phyloP scores from a whole-genome alignment of 805 yeast genomes.

The Metschnikowia aberdeeniae region DNA sequence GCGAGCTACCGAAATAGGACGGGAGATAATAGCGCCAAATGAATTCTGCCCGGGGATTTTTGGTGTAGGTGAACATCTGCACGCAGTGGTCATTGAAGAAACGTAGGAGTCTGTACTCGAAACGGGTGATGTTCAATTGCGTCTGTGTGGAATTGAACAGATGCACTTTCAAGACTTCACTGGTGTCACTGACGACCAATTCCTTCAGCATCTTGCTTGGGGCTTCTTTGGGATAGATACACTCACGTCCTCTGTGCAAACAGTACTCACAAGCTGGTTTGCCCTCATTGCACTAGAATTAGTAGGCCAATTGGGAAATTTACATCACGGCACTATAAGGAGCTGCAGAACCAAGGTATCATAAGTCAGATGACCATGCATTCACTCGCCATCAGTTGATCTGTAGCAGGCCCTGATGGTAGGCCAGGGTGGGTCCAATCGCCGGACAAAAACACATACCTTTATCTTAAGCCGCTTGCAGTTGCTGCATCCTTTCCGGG shows the following conservation, averaged over 20 bases:
- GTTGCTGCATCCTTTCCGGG: constrained; percentile 29
- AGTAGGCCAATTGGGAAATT: constrained; percentile 5
- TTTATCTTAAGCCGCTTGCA: constrained; percentile 30
- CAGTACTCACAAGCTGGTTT: constrained; percentile 34
- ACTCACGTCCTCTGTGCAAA: constrained; percentile 22
- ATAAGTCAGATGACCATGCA: too few relatives aligned
- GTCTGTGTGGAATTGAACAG: constrained; percentile 17
- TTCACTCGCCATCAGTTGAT: too few relatives aligned
- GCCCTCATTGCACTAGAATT: constrained; percentile 30
- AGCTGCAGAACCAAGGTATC: too few relatives aligned
- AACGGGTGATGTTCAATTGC: constrained; percentile 19
- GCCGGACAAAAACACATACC: constrained; percentile 16
- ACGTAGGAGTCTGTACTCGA: constrained; percentile 24
- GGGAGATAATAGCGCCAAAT: constrained; percentile 29
- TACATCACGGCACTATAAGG: too few relatives aligned
- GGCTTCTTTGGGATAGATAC: constrained; percentile 19
- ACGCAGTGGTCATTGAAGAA: constrained; percentile 29
- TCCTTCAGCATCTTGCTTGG: neutral
- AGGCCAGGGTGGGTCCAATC: too few relatives aligned
- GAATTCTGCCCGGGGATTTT: constrained; percentile 17
- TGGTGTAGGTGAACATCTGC: constrained; percentile 24
- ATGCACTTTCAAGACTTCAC: neutral
- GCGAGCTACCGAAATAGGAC: constrained; percentile 20
- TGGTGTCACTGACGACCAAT: neutral
- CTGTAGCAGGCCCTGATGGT: too few relatives aligned